Evolutionary conservation across 306 rosid species (phyloP).

Genomic region (Lagenaria siceraria): DNA sequence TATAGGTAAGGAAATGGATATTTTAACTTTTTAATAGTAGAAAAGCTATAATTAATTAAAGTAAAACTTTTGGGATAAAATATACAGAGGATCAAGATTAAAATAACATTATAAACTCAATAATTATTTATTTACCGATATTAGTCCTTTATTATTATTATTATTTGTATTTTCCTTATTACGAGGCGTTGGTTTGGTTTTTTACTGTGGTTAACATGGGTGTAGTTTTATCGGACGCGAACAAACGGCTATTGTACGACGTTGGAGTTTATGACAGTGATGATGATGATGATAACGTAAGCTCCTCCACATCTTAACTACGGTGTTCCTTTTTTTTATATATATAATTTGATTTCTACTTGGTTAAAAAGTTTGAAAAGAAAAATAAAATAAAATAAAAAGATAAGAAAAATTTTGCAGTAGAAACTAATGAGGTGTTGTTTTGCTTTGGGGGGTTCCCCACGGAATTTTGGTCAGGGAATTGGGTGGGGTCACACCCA

Average conservation of each 20-base stretch:
- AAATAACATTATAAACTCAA: no score
- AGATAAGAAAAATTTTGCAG: neutral
- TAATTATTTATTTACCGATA: neutral
- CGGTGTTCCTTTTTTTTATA: neutral
- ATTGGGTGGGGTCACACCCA: neutral
- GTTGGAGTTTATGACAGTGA: conserved; percentile 82
- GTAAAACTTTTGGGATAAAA: no score
- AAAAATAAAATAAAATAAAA: no score
- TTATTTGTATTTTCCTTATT: no score
- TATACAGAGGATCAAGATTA: no score
- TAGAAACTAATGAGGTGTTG: neutral
- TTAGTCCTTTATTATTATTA: no score
- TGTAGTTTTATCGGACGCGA: conserved; percentile 71
- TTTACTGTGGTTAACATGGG: neutral
- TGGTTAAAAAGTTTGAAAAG: neutral
- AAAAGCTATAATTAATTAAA: no score
- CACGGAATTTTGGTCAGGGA: neutral
- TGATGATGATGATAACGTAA: conserved; percentile 29
- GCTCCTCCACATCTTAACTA: neutral
- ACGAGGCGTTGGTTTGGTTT: neutral
- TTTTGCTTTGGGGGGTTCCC: neutral
- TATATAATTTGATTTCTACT: neutral
- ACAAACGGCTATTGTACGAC: conserved; percentile 82
- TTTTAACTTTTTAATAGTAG: no score
- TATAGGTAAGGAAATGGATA: no score